Conservation (phyloP, 73 alveolate species). For the Tetrahymena borealis region DNA sequence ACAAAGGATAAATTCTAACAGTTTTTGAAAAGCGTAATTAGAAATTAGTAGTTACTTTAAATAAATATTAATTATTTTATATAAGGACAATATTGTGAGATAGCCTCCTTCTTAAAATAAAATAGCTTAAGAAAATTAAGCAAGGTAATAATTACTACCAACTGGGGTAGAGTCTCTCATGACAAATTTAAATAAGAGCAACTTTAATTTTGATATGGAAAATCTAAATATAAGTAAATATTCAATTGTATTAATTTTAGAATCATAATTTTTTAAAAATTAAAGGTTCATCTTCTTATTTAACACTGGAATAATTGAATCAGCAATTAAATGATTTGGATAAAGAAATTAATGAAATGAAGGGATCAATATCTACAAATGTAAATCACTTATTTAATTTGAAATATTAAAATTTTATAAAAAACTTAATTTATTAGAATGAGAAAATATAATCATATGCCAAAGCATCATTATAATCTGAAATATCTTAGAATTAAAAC, state of each 20-base stretch:
- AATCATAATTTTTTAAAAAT: background rate
- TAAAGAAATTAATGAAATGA: background rate
- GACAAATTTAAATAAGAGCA: background rate
- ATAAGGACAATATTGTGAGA: conserved; percentile 1
- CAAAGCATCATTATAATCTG: background rate
- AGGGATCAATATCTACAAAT: background rate
- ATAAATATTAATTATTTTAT: background rate
- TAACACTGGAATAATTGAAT: conserved; percentile 19
- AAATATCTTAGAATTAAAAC: background rate
- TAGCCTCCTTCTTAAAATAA: background rate
- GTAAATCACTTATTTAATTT: background rate
- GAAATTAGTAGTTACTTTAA: background rate
- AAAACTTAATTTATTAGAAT: background rate
- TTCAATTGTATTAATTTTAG: background rate
- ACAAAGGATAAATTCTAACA: conserved; percentile 3
- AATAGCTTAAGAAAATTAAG: background rate
- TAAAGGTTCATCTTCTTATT: conserved; percentile 23
- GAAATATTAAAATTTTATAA: background rate
- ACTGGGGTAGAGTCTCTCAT: conserved; percentile 2
- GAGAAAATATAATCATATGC: background rate
- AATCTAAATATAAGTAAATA: conserved; percentile 26
- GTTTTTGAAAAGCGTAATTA: background rate
- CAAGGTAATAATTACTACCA: conserved; percentile 12
- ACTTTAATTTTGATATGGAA: conserved; percentile 21
- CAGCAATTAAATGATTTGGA: background rate